phyloP scores from a whole-genome alignment of 768 basidiomycete species.

The Hypholoma fasciculare region DNA sequence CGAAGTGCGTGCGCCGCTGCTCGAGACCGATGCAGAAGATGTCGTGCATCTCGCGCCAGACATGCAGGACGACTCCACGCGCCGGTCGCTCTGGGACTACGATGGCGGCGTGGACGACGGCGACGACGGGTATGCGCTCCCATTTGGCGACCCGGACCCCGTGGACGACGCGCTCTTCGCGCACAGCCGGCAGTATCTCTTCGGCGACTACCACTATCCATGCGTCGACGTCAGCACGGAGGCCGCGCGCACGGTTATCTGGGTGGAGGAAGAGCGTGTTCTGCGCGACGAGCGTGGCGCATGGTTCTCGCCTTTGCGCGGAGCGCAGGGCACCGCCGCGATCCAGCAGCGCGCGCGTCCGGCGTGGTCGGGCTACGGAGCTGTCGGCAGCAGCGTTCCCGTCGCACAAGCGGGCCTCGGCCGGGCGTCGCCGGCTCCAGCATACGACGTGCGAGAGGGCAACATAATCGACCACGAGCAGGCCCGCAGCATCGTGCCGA shows the following conservation, averaged over 20 bases:
- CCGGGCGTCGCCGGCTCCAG: constrained; percentile 6
- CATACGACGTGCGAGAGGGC: constrained; percentile 17
- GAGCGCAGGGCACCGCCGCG: constrained; percentile 40
- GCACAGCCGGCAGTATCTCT: constrained; percentile 77
- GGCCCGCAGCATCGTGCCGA: constrained; percentile 28
- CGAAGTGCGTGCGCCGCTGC: constrained; percentile 75
- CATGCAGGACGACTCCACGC: constrained; percentile 27
- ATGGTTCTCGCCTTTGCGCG: constrained; percentile 64
- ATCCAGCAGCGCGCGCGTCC: constrained; percentile 38
- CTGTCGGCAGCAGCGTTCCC: constrained; percentile 37
- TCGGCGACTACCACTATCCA: constrained; percentile 91
- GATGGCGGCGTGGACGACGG: constrained; percentile 3
- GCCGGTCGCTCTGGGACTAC: too few species aligned
- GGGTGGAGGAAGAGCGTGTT: constrained; percentile 87
- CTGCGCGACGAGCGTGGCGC: constrained; percentile 73
- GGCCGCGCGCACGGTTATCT: constrained; percentile 59
- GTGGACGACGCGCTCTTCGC: constrained; percentile 76
- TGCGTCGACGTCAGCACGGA: constrained; percentile 87
- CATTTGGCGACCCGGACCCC: constrained; percentile 69
- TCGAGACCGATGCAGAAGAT: constrained; percentile 59
- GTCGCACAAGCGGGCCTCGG: constrained; percentile 5
- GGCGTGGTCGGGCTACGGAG: constrained; percentile 59
- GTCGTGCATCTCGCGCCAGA: constrained; percentile 69
- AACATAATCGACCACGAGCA: constrained; percentile 51
- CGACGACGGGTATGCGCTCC: constrained; percentile 55